phyloP scores from a whole-genome alignment of 2,329 filamentous ascomycete genomes.

The Geosmithia flava region DNA sequence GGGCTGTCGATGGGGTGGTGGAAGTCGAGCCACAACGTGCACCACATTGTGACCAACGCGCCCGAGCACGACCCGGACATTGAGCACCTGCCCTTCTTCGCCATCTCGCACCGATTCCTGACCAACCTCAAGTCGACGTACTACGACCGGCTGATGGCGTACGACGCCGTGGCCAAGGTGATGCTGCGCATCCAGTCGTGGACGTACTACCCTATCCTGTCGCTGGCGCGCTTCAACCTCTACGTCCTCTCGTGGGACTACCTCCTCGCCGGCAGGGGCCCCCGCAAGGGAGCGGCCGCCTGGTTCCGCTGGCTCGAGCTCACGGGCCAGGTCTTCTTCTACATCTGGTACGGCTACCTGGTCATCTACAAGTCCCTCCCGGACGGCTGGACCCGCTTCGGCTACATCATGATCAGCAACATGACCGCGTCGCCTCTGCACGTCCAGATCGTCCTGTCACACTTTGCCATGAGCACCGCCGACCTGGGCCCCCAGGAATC shows the following conservation, averaged over 20 bases:
- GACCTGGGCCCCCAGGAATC: conserved; percentile 76
- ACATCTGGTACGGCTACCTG: conserved; percentile 47
- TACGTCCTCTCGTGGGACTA: conserved; percentile 57
- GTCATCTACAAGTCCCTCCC: conserved; percentile 36
- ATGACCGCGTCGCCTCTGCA: conserved; percentile 56
- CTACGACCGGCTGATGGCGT: conserved; percentile 56
- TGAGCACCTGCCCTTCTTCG: conserved; percentile 80
- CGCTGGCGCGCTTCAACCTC: conserved; percentile 59
- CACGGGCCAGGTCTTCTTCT: conserved; percentile 52
- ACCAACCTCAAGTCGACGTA: conserved; percentile 64
- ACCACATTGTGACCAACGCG: conserved; percentile 91
- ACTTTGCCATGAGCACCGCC: conserved; percentile 49
- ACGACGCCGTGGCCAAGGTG: conserved; percentile 47
- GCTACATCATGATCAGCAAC: conserved; percentile 53
- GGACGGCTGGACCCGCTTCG: conserved; percentile 51
- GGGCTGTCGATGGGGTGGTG: conserved; percentile 92
- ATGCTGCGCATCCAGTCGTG: conserved; percentile 50
- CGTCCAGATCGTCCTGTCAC: conserved; percentile 59
- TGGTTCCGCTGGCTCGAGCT: conserved; percentile 58
- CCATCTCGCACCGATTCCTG: conserved; percentile 72
- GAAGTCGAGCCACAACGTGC: conserved; percentile 93
- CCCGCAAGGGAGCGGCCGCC: conserved; percentile 44
- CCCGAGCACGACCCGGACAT: conserved; percentile 96
- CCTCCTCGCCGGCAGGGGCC: conserved; percentile 41
- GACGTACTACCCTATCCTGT: conserved; percentile 58